phyloP scores from a whole-genome alignment of 1,139 yeast species.

The Zygosaccharomyces sapae region DNA sequence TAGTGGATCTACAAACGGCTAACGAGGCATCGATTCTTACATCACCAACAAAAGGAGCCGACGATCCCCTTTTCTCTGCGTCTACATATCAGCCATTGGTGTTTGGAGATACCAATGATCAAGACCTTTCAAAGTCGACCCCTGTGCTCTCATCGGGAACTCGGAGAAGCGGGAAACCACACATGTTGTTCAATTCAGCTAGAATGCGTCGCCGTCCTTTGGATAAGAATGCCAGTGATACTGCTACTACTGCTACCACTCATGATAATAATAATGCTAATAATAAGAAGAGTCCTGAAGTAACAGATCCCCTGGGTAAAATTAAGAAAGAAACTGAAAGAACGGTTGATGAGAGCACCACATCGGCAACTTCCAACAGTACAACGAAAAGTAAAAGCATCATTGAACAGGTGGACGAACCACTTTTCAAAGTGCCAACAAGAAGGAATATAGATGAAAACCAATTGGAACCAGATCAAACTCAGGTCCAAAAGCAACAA shows the following conservation, averaged over 20 bases:
- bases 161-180: conserved; percentile 21
- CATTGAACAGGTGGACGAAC: conserved; percentile 27
- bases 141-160: conserved; percentile 9
- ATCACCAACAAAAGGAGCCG: conserved; percentile 16
- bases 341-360: conserved; percentile 19
- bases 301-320: conserved; percentile 30
- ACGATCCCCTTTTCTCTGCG: conserved; percentile 28
- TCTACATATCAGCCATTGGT: conserved; percentile 23
- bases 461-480: background rate
- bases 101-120: conserved; percentile 1
- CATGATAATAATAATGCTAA: background rate
- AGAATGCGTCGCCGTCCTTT: conserved; percentile 29
- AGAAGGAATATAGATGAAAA: conserved; percentile 10
- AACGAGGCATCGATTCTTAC: conserved; percentile 9
- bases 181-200: conserved; percentile 26
- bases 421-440: conserved; percentile 25
- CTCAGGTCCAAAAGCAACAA: background rate
- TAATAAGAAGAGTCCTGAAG: conserved; percentile 1
- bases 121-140: conserved; percentile 7
- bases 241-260: too few species aligned
- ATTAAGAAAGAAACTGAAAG: conserved; percentile 22
- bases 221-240: background rate
- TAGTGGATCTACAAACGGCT: conserved; percentile 17
- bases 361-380: background rate
- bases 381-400: conserved; percentile 14